These are phyloP conservation scores for Flueggea neowawraea DNA, from an alignment of 441 rosid species.

Conservation along the genomic window DNA sequence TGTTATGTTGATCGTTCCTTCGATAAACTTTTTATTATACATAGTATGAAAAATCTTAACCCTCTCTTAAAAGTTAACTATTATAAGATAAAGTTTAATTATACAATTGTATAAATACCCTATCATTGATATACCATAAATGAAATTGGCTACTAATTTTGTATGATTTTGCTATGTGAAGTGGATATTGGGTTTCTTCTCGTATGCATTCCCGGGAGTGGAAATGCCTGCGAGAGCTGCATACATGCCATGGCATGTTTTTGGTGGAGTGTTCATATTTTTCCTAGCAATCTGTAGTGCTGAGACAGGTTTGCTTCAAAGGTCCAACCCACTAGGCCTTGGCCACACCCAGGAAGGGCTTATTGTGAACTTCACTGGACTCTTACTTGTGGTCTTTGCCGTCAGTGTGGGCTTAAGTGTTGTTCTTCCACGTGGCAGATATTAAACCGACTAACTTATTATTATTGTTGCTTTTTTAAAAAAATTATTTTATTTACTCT, in stretches of 20 bases:
- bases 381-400: conserved; percentile 39
- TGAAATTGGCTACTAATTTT: too few relatives aligned
- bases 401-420: conserved; percentile 32
- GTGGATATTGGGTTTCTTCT: conserved; percentile 48
- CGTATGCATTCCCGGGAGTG: conserved; percentile 31
- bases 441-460: too few relatives aligned
- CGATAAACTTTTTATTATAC: too few relatives aligned
- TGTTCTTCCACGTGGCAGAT: conserved; percentile 27
- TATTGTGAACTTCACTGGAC: conserved; percentile 41
- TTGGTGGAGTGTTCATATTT: conserved; percentile 39
- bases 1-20: too few relatives aligned
- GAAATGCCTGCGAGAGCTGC: conserved; percentile 23
- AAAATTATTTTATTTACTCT: too few relatives aligned
- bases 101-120: too few relatives aligned
- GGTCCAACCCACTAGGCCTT: conserved; percentile 12
- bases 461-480: too few relatives aligned
- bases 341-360: conserved; percentile 27
- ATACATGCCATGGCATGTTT: conserved; percentile 41
- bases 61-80: too few relatives aligned
- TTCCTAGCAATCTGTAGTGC: conserved; percentile 39
- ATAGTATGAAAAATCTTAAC: too few relatives aligned
- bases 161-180: not conserved
- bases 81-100: too few relatives aligned
- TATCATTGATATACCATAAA: too few relatives aligned
- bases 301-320: conserved; percentile 35